Evolutionary conservation across 1,284 basidiomycete species (phyloP).

Genomic region (Clitocybe nebularis): DNA sequence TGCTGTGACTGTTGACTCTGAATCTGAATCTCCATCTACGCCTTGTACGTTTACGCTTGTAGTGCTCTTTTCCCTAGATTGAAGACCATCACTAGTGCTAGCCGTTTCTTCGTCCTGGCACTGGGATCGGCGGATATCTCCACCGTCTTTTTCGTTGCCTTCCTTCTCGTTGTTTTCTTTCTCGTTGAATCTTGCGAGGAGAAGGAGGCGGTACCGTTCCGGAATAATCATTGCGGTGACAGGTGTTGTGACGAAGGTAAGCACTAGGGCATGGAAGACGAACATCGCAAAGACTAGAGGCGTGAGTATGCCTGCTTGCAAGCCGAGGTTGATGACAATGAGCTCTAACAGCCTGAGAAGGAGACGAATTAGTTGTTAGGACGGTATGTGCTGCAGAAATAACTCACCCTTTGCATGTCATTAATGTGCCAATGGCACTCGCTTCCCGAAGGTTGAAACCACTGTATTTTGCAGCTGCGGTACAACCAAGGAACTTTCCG

Average conservation of each 20-base stretch:
- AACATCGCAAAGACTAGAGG: conserved; percentile 83
- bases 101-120: too few relatives aligned
- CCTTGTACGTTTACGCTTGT: too few relatives aligned
- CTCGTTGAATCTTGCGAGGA: too few relatives aligned
- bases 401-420: conserved; percentile 88
- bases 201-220: neutral
- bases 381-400: neutral
- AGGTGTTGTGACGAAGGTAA: conserved; percentile 86
- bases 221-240: conserved; percentile 38
- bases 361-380: neutral
- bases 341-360: conserved; percentile 69
- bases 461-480: conserved; percentile 53
- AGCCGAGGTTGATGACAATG: conserved; percentile 91
- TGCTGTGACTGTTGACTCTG: too few relatives aligned
- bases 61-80: too few relatives aligned
- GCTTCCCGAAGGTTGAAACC: conserved; percentile 80
- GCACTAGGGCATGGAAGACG: conserved; percentile 79
- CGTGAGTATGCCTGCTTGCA: conserved; percentile 76
- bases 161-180: too few relatives aligned
- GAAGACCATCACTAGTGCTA: too few relatives aligned
- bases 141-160: too few relatives aligned
- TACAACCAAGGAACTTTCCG: conserved; percentile 75
- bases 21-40: too few relatives aligned
- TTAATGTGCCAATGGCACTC: conserved; percentile 83
- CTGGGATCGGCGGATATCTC: too few relatives aligned